Evolutionary conservation across 805 yeast genomes (phyloP).

Genomic region (Yarrowia keelungensis): DNA sequence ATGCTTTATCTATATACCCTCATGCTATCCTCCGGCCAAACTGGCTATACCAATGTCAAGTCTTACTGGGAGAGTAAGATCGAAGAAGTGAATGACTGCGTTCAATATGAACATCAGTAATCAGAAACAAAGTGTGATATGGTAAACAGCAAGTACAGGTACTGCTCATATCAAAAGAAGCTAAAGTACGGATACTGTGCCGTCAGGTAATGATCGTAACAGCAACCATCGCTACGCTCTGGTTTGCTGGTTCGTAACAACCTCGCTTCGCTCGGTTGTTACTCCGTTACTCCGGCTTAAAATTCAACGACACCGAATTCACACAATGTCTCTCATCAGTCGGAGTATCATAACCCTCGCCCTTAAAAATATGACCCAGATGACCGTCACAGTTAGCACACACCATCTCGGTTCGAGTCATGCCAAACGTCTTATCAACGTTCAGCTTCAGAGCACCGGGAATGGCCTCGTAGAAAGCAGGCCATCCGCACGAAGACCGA

Average conservation of each 20-base stretch:
- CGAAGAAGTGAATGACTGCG: too few relatives aligned
- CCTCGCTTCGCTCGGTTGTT: not conserved
- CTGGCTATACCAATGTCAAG: too few relatives aligned
- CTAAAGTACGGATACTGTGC: too few relatives aligned
- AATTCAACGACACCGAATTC: conserved; percentile 81
- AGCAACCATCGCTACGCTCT: not conserved
- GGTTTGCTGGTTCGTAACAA: too few relatives aligned
- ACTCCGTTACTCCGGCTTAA: conserved; percentile 47
- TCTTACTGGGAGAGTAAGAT: too few relatives aligned
- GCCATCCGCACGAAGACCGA: conserved; percentile 97
- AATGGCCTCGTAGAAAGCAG: conserved; percentile 89
- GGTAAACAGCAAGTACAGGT: too few relatives aligned
- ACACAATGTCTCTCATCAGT: conserved; percentile 95
- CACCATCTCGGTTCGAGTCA: conserved; percentile 86
- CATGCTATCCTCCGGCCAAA: conserved; percentile 12
- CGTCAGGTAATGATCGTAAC: too few relatives aligned
- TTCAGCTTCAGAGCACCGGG: conserved; percentile 75
- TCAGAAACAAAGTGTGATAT: too few relatives aligned
- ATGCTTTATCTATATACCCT: conserved; percentile 25
- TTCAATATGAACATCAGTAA: too few relatives aligned
- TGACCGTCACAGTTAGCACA: conserved; percentile 93
- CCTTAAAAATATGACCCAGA: conserved; percentile 91
- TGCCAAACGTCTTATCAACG: conserved; percentile 72
- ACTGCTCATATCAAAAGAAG: too few relatives aligned
- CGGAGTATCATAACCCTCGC: conserved; percentile 90